Percentiles rank a stretch among this genome's conserved stretches.
These are phyloP conservation scores for Tulasnella sp. DNA, from an alignment of 768 basidiomycete species.

Conservation along the genomic window DNA sequence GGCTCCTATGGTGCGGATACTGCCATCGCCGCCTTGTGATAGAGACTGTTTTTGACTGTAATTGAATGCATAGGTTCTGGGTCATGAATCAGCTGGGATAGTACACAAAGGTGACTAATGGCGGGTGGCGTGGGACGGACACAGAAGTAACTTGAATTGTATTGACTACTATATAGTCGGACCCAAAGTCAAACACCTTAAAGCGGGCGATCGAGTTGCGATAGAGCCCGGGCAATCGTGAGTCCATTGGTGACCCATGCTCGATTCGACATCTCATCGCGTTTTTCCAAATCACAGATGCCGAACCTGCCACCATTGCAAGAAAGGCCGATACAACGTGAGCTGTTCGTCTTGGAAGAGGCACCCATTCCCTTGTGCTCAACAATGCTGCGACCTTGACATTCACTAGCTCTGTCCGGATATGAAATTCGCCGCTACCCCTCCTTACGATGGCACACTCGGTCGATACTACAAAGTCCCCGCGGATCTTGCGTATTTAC, in stretches of 20 bases:
- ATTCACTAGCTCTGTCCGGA: slow-evolving; percentile 64
- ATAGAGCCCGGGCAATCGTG: slow-evolving; percentile 82
- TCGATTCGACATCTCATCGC: too few species aligned
- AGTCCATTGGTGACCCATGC: too few species aligned
- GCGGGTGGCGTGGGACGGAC: too few species aligned
- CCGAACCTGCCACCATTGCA: slow-evolving; percentile 72
- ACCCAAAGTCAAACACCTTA: slow-evolving; percentile 58
- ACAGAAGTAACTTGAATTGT: background rate
- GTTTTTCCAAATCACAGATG: too few species aligned
- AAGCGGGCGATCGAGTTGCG: slow-evolving; percentile 78
- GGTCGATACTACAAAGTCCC: slow-evolving; percentile 78
- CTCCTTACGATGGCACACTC: slow-evolving; percentile 86
- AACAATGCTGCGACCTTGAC: background rate
- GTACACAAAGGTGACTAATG: slow-evolving; percentile 49
- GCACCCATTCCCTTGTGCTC: background rate
- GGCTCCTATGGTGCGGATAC: slow-evolving; percentile 53
- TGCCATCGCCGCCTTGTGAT: background rate
- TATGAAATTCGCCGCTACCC: slow-evolving; percentile 85
- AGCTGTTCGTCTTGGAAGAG: slow-evolving; percentile 15
- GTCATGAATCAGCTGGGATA: slow-evolving; percentile 85
- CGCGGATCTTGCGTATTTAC: slow-evolving; percentile 68
- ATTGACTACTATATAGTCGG: slow-evolving; percentile 43
- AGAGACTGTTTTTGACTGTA: background rate
- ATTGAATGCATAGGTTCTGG: slow-evolving; percentile 54
- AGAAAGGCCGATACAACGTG: slow-evolving; percentile 74